Evolutionary conservation across 805 yeast species (phyloP).

Genomic region (Barnettozyma salicaria): DNA sequence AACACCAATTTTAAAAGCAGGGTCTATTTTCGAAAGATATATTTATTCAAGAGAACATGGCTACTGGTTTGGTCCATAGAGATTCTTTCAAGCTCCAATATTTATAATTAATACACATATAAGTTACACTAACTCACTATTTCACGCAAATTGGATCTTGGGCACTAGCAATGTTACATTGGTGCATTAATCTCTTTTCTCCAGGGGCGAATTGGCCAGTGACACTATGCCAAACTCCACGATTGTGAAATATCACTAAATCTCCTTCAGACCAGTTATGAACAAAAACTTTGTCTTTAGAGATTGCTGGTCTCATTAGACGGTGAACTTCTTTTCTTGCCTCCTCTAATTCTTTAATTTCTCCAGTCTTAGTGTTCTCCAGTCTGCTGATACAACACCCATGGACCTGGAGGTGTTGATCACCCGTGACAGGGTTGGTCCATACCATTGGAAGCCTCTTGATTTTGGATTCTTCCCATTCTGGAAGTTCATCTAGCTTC

Average conservation of each 20-base stretch:
- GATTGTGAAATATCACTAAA: constrained; percentile 76
- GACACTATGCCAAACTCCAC: constrained; percentile 90
- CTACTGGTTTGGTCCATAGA: too few relatives aligned
- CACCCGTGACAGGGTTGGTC: constrained; percentile 84
- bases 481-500: constrained; percentile 62
- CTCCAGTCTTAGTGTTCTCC: constrained; percentile 48
- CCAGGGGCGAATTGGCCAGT: constrained; percentile 81
- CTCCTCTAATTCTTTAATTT: constrained; percentile 55
- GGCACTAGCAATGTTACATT: constrained; percentile 86
- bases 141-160: constrained; percentile 46
- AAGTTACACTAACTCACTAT: constrained; percentile 1
- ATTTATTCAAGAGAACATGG: too few relatives aligned
- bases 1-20: constrained; percentile 1
- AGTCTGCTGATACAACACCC: constrained; percentile 79
- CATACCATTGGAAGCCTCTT: constrained; percentile 82
- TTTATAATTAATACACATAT: background rate
- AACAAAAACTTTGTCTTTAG: constrained; percentile 67
- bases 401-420: constrained; percentile 81
- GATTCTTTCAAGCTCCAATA: too few relatives aligned
- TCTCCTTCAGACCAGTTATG: constrained; percentile 85
- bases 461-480: constrained; percentile 75
- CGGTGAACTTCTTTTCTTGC: constrained; percentile 68
- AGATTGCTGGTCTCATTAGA: constrained; percentile 80
- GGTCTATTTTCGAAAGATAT: background rate
- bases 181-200: constrained; percentile 85